Evolutionary conservation across 1,139 yeast species (phyloP).

Genomic region (Yamadazyma blattariae): DNA sequence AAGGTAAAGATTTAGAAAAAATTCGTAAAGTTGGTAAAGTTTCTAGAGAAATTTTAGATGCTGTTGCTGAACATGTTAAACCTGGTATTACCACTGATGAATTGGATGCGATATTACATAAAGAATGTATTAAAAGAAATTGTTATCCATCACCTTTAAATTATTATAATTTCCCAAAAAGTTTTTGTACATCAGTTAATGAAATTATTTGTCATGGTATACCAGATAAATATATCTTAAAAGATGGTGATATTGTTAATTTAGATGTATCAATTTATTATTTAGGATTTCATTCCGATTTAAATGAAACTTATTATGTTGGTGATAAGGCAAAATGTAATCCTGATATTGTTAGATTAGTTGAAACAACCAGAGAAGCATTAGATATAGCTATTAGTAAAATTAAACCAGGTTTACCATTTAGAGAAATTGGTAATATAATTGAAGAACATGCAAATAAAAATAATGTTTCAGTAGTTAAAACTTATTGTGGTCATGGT

Average conservation of each 20-base stretch:
- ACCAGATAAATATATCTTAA: slow-evolving; percentile 80
- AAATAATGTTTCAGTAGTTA: slow-evolving; percentile 81
- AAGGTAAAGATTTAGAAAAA: slow-evolving; percentile 65
- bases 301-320: slow-evolving; percentile 95
- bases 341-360: slow-evolving; percentile 79
- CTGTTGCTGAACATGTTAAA: slow-evolving; percentile 74
- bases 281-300: slow-evolving; percentile 89
- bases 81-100: slow-evolving; percentile 96
- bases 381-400: slow-evolving; percentile 76
- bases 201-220: slow-evolving; percentile 97
- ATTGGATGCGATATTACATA: slow-evolving; percentile 80
- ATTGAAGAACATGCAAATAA: slow-evolving; percentile 85
- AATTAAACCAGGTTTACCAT: slow-evolving; percentile 90
- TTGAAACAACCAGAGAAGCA: slow-evolving; percentile 92
- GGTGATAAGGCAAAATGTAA: slow-evolving; percentile 81
- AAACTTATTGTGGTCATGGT: slow-evolving; percentile 95
- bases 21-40: slow-evolving; percentile 70
- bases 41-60: slow-evolving; percentile 87
- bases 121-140: slow-evolving; percentile 82
- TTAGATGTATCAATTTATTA: slow-evolving; percentile 83
- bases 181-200: slow-evolving; percentile 89
- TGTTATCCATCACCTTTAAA: slow-evolving; percentile 96
- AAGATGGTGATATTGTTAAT: slow-evolving; percentile 94
- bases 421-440: slow-evolving; percentile 82
- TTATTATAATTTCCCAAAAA: slow-evolving; percentile 91